These are phyloP conservation scores for Papilionanthe hybrid DNA, from an alignment of 116 monocot genomes.

Conservation along the genomic window DNA sequence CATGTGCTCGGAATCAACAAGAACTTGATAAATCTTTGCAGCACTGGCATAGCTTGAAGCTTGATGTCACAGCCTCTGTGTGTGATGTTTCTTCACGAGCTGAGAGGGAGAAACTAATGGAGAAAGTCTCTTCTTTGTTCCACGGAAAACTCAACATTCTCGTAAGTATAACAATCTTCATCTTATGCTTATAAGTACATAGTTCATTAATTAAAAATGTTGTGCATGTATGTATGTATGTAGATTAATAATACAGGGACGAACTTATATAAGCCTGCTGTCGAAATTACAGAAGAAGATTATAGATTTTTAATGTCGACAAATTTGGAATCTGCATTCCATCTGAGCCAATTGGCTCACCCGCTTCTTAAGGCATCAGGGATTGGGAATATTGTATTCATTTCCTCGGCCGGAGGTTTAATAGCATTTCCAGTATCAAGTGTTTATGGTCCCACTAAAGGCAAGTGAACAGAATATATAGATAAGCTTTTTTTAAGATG, in stretches of 20 bases:
- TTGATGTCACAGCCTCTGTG: slow-evolving; percentile 28
- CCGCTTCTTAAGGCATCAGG: background rate
- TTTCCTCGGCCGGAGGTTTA: background rate
- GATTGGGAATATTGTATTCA: background rate
- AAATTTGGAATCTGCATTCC: background rate
- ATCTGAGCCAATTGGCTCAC: slow-evolving; percentile 1
- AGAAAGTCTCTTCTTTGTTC: slow-evolving; percentile 17
- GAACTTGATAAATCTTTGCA: slow-evolving; percentile 32
- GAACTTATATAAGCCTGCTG: background rate
- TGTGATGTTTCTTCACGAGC: slow-evolving; percentile 28
- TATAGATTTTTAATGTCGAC: background rate
- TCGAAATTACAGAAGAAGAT: background rate
- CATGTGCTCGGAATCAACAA: slow-evolving; percentile 28
- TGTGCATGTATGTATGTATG: background rate
- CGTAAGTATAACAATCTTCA: slow-evolving; percentile 8
- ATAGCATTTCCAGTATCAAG: background rate
- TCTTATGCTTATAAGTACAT: too few relatives aligned
- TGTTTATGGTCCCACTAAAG: background rate
- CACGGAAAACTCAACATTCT: slow-evolving; percentile 45
- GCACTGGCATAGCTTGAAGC: slow-evolving; percentile 16
- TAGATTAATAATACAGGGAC: slow-evolving; percentile 2
- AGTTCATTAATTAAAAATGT: too few relatives aligned
- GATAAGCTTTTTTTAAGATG: too few relatives aligned
- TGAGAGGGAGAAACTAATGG: slow-evolving; percentile 24
- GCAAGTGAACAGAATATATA: background rate